Percentiles rank a stretch among this genome's conserved stretches.
Evolutionary conservation across 2,329 filamentous ascomycete species (phyloP).

Genomic region (Leptographium galeiforme): DNA sequence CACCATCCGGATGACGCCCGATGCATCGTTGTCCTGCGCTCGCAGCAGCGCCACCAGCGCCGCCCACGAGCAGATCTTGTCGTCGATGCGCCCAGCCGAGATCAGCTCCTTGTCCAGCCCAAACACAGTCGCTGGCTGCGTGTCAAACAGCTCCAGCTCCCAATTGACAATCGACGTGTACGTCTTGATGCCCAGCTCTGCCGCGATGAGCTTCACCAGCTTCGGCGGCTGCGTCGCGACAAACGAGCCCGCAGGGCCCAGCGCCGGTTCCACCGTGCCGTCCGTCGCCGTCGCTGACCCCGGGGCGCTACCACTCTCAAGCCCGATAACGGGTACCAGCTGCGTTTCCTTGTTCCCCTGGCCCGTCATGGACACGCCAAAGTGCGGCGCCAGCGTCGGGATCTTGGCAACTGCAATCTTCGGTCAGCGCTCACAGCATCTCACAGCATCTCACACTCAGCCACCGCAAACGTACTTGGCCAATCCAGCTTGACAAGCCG

Average conservation of each 20-base stretch:
- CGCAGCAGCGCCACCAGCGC: slow-evolving; percentile 74
- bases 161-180: slow-evolving; percentile 75
- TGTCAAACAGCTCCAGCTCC: slow-evolving; percentile 92
- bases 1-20: slow-evolving; percentile 72
- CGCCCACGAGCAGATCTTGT: slow-evolving; percentile 93
- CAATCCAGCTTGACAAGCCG: slow-evolving; percentile 85
- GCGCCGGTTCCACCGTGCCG: slow-evolving; percentile 20
- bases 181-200: slow-evolving; percentile 60
- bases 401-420: slow-evolving; percentile 57
- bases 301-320: slow-evolving; percentile 54
- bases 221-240: slow-evolving; percentile 70
- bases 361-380: slow-evolving; percentile 61
- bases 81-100: slow-evolving; percentile 87
- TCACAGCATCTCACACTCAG: not conserved
- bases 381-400: slow-evolving; percentile 86
- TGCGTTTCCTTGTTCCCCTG: slow-evolving; percentile 76
- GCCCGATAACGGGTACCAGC: slow-evolving; percentile 83
- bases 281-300: slow-evolving; percentile 16
- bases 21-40: slow-evolving; percentile 39
- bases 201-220: slow-evolving; percentile 70
- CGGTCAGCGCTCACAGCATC: not conserved
- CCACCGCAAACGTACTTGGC: slow-evolving; percentile 43
- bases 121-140: slow-evolving; percentile 69
- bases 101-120: slow-evolving; percentile 89
- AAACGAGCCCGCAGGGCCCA: slow-evolving; percentile 61